Evolutionary conservation across 257 asterid species (phyloP).

Genomic region (Solanum bukasovii): DNA sequence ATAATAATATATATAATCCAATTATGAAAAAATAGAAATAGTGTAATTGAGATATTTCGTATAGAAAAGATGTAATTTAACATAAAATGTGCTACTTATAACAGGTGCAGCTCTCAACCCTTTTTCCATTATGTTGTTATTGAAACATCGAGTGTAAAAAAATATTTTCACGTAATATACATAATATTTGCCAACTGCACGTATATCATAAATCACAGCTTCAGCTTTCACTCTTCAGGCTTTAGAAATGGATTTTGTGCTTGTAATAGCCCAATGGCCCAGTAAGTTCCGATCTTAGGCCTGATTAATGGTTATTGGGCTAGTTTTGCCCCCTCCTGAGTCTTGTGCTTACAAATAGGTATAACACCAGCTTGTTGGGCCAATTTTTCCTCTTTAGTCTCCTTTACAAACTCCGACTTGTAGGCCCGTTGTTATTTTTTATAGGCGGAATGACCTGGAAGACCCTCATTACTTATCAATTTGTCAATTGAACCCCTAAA

Average conservation of each 20-base stretch:
- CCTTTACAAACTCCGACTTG: background rate
- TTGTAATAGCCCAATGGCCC: too few species aligned
- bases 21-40: background rate
- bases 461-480: too few species aligned
- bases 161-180: background rate
- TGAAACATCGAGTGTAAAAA: background rate
- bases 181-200: background rate
- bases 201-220: background rate
- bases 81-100: background rate
- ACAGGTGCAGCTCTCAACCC: background rate
- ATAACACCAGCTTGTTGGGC: background rate
- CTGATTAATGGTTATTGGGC: background rate
- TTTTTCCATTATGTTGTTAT: background rate
- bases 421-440: background rate
- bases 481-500: too few species aligned
- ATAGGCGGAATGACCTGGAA: too few species aligned
- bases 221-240: background rate
- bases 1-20: background rate
- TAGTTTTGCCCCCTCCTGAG: background rate
- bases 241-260: background rate
- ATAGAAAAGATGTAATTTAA: background rate
- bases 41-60: background rate
- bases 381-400: background rate
- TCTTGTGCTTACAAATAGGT: background rate
- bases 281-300: too few species aligned